phyloP scores from a whole-genome alignment of 1,284 basidiomycete species.

The Irpex lacteus region DNA sequence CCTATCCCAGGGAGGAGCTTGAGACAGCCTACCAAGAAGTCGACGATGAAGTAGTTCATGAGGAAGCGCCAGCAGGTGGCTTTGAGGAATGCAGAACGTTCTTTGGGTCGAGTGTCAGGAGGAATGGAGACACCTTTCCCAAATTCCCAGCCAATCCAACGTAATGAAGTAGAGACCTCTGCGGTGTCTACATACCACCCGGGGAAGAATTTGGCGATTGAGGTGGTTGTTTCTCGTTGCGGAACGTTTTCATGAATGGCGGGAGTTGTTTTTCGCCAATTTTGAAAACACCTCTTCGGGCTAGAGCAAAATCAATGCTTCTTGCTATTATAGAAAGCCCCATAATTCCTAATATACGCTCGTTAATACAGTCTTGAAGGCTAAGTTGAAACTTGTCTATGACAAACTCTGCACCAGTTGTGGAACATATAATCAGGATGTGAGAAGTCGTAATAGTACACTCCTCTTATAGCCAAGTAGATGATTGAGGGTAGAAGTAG shows the following conservation, averaged over 20 bases:
- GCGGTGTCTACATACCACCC: slow-evolving; percentile 42
- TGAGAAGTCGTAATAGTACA: slow-evolving; percentile 57
- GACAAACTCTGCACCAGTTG: slow-evolving; percentile 66
- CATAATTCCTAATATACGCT: slow-evolving; percentile 17
- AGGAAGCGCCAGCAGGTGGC: slow-evolving; percentile 52
- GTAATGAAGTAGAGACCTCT: slow-evolving; percentile 50
- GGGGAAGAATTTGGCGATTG: slow-evolving; percentile 13
- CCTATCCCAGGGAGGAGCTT: slow-evolving; percentile 65
- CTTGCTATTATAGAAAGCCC: slow-evolving; percentile 39
- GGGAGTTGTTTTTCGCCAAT: slow-evolving; percentile 38
- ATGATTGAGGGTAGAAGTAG: slow-evolving; percentile 59
- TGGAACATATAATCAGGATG: slow-evolving; percentile 50
- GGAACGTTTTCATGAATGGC: slow-evolving; percentile 18
- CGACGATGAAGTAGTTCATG: slow-evolving; percentile 50
- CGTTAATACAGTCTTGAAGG: neutral
- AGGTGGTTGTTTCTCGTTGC: slow-evolving; percentile 16
- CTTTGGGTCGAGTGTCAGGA: slow-evolving; percentile 42
- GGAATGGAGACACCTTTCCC: slow-evolving; percentile 56
- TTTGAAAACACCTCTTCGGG: slow-evolving; percentile 57
- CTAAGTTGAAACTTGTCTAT: neutral
- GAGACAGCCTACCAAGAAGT: slow-evolving; percentile 53
- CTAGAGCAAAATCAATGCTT: slow-evolving; percentile 50
- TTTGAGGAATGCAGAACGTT: slow-evolving; percentile 47
- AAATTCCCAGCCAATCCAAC: slow-evolving; percentile 66
- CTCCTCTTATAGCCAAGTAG: slow-evolving; percentile 44